Evolutionary conservation across 345 rosid genomes (phyloP).

Genomic region (Boechera divaricarpa): DNA sequence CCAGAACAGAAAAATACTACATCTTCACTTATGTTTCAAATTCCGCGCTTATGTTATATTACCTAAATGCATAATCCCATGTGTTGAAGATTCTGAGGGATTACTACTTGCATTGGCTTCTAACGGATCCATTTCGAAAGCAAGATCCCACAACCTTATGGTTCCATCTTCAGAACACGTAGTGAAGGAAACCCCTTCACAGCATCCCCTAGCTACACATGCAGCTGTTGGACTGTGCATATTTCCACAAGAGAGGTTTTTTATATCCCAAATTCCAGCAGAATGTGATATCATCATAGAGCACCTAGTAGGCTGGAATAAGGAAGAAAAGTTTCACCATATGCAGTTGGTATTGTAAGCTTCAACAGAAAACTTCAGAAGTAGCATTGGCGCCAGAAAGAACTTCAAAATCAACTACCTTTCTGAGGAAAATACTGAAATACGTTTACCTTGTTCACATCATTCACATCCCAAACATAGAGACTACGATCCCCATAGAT

Average conservation of each 20-base stretch:
- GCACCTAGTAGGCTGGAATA: constrained; percentile 65
- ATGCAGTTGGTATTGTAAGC: constrained; percentile 38
- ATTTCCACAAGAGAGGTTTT: constrained; percentile 81
- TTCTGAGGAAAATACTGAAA: not conserved
- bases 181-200: constrained; percentile 81
- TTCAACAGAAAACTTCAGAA: constrained; percentile 34
- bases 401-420: constrained; percentile 17
- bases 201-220: constrained; percentile 83
- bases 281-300: constrained; percentile 74
- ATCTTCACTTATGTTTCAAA: not conserved
- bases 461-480: constrained; percentile 72
- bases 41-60: constrained; percentile 28
- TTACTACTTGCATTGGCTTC: constrained; percentile 44
- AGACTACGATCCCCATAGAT: constrained; percentile 78
- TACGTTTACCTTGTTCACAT: constrained; percentile 60
- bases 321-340: constrained; percentile 34
- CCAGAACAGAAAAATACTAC: not conserved
- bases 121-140: constrained; percentile 50
- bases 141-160: constrained; percentile 85
- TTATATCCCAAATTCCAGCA: constrained; percentile 81
- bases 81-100: constrained; percentile 41
- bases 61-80: constrained; percentile 58
- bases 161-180: constrained; percentile 91
- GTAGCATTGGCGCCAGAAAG: not conserved
- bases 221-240: constrained; percentile 71